Base-by-base conservation (phyloP, 2,329 filamentous ascomycete genomes). In the Dothistroma pini region DNA sequence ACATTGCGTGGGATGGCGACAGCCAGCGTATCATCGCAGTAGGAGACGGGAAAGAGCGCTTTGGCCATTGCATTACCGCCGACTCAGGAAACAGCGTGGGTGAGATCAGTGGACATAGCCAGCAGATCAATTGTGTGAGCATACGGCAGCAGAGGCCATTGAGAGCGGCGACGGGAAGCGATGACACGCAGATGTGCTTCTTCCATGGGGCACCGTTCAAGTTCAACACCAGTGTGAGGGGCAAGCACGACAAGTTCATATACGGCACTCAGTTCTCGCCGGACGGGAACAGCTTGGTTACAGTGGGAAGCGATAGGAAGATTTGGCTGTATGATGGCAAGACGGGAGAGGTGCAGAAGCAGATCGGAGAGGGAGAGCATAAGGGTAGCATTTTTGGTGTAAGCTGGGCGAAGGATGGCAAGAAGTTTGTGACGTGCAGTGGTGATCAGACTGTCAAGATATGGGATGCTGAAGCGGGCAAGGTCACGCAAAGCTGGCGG, bases 291-390 rank as follows among this genome's bases (percentile, higher is more conserved):
- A 80, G 81, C 41, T 80, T 99, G 63, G 90, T 95, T 35, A 96
- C 89, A 56, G 93, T 97, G 1, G 93, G 95, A 41, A 91, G 90
- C n/a, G 95, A 99, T 76, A 88, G 88, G 74, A 86, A 86, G 72
- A 96, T 99, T 66, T 96, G 95, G 81, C 80, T 99, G 10, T 99
- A 97, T 74, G 92, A 99, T 74, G 95, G 93, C 64, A 96, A 96
- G 83, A 96, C 92, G 16, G 95, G 95, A 32, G 92, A 96, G 73
- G 83, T 89, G 0, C 90, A 86, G 50, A 84, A 80, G 61, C 83
- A 90, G 68, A 88, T 99, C 69, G 89, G 89, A 10, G 88, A 93
- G 66, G 88, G 86, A n/a, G 67, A 69, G 25, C 95, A 99, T 75
- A 93, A 87, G 6, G 95, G 95, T 53, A 96, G 91, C 74, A 95